Evolutionary conservation across 805 yeast species (phyloP), one percentile per base, ranked within the genome.

Genomic region (Pichia insulana): DNA sequence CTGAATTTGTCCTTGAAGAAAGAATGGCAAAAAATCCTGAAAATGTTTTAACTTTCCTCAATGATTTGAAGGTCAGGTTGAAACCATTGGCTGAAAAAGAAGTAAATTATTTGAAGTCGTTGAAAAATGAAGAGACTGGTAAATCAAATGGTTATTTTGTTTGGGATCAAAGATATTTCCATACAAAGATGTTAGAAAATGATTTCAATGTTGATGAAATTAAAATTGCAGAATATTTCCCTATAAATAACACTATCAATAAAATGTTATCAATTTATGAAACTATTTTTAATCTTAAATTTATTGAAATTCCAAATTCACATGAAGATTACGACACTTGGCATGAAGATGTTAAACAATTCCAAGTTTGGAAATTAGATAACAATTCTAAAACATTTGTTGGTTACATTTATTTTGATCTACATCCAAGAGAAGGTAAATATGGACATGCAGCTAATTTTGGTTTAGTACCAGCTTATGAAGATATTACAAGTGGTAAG

Each of bases 361-460:
- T 76, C 55, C 77, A 83, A 2, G 87, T 83, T 41, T 83, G 83
- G 80, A 71, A 73, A 48, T 63, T 73, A 53, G 85, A 80, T 50
- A 59, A 69, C 34, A 56, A 58, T 25, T 51, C 57, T n/a, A 49
- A 52, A 13, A 72, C 68, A 46, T 85, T 86, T 62, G 72, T 76
- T 45, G 95, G 95, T 26, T 81, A 84, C 75, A 62, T 86, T 36
- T 82, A 78, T 61, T 76, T 86, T 48, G 95, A 86, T 59, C 64
- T 85, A 54, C 89, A 83, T 59, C 94, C 95, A 50, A 74, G 95
- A 56, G 82, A 79, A 43, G 90, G 90, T 52, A 86, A 86, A 60
- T 86, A 83, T 62, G 84, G 88, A 2, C 95, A 86, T 59, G 95
- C 95, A 35, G 95, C 95, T 7, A 82, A 82, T 57, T 85, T 86